These are phyloP conservation scores for Populus tomentosa DNA, from an alignment of 441 rosid genomes.

Conservation along the genomic window DNA sequence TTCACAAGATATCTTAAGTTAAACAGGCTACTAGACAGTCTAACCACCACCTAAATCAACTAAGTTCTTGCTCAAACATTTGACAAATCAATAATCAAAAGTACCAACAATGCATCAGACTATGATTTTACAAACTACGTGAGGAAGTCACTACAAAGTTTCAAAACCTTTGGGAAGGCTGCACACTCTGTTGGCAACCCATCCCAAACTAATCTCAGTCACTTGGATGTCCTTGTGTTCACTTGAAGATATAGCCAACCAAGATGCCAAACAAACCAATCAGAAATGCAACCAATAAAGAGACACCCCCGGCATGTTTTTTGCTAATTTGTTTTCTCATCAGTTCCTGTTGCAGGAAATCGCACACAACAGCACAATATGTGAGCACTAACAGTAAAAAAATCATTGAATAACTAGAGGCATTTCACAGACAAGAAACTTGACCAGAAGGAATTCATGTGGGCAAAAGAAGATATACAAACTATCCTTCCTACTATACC, in stretches of 20 bases:
- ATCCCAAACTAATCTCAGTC: conserved; percentile 6
- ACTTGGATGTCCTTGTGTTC: conserved; percentile 10
- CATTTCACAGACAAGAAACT: not conserved
- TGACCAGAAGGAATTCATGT: not conserved
- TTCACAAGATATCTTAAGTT: not conserved
- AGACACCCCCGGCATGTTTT: conserved; percentile 33
- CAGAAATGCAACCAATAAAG: conserved; percentile 37
- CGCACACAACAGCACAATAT: not conserved
- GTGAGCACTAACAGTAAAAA: not conserved
- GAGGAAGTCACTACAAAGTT: not conserved
- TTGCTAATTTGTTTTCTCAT: conserved; percentile 33
- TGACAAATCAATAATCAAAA: conserved; percentile 10
- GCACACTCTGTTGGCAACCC: not conserved
- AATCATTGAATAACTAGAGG: not conserved
- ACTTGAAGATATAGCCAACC: conserved; percentile 46
- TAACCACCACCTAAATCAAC: not conserved
- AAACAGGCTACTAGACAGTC: not conserved
- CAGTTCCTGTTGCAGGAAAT: conserved; percentile 29
- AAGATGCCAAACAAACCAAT: conserved; percentile 45
- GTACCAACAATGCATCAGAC: conserved; percentile 8
- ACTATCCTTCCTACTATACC: not conserved
- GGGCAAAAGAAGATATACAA: not conserved
- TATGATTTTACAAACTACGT: conserved; percentile 19
- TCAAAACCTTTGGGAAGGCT: not conserved
- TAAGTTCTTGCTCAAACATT: conserved; percentile 5